Conservation (phyloP, 179 eudicot species). For the Beta lomatogona region DNA sequence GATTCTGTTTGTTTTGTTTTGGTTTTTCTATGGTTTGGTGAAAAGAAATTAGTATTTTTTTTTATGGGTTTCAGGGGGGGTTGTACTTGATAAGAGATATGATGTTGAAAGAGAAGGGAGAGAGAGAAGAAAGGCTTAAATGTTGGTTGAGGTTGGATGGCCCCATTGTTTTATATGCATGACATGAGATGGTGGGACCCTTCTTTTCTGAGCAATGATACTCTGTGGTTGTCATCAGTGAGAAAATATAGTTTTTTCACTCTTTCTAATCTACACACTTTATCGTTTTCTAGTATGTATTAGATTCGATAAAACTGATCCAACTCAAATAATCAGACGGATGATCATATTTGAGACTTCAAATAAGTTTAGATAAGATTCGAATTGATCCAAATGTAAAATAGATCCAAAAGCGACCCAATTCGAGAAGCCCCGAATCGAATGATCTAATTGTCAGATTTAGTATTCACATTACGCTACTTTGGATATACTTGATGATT, state of each 20-base stretch:
- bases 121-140: constrained; percentile 21
- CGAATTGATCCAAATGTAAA: no score
- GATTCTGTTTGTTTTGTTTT: constrained; percentile 10
- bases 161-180: constrained; percentile 40
- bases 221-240: constrained; percentile 18
- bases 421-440: no score
- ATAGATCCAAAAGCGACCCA: no score
- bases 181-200: constrained; percentile 23
- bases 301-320: no score
- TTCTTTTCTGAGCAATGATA: constrained; percentile 23
- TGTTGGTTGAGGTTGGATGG: constrained; percentile 31
- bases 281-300: no score
- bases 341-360: no score
- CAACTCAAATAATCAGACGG: no score
- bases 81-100: constrained; percentile 17
- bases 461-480: no score
- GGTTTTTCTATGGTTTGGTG: constrained; percentile 30
- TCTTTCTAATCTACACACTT: no score
- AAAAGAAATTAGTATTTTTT: neutral
- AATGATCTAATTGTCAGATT: no score
- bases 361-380: no score
- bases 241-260: neutral
- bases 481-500: no score
- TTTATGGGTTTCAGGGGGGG: constrained; percentile 1
- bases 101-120: constrained; percentile 23